phyloP scores from a whole-genome alignment of 179 eudicot species.

The Beta macrorhiza region DNA sequence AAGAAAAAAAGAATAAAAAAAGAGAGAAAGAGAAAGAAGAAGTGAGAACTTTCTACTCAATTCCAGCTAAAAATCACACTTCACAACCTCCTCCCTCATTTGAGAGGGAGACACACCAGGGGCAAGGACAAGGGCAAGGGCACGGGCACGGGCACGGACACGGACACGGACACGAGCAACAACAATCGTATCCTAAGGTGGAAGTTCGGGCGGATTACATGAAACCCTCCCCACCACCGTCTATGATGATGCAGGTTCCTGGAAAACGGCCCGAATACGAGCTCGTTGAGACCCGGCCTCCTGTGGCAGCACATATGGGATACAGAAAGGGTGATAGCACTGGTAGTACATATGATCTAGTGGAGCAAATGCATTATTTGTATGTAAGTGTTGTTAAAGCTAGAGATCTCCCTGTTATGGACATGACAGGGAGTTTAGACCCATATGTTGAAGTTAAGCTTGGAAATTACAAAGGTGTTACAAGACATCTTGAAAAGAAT shows the following conservation, averaged over 20 bases:
- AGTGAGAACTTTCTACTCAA: slow-evolving; percentile 66
- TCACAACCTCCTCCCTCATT: slow-evolving; percentile 13
- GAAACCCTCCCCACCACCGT: slow-evolving; percentile 34
- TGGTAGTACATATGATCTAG: slow-evolving; percentile 74
- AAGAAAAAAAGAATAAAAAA: slow-evolving; percentile 26
- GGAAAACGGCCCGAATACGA: slow-evolving; percentile 70
- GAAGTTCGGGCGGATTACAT: slow-evolving; percentile 54
- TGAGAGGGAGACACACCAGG: slow-evolving; percentile 9
- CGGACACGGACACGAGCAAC: too few relatives aligned
- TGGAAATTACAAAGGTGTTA: slow-evolving; percentile 82
- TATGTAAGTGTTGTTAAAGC: slow-evolving; percentile 83
- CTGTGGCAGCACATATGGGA: slow-evolving; percentile 82
- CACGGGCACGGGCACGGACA: not conserved
- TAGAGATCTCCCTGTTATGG: slow-evolving; percentile 82
- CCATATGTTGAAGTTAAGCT: slow-evolving; percentile 87
- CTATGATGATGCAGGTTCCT: slow-evolving; percentile 65
- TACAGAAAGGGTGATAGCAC: slow-evolving; percentile 67
- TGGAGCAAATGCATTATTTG: slow-evolving; percentile 75
- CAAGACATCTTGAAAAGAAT: slow-evolving; percentile 73
- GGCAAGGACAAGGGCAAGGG: not conserved
- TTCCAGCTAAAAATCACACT: slow-evolving; percentile 39
- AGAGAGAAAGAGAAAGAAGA: slow-evolving; percentile 45
- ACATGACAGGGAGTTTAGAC: slow-evolving; percentile 76
- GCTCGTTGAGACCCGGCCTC: slow-evolving; percentile 79
- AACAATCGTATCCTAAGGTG: slow-evolving; percentile 22